phyloP scores from a whole-genome alignment of 2,329 filamentous ascomycete genomes.

The Arthrinium phaeospermum region DNA sequence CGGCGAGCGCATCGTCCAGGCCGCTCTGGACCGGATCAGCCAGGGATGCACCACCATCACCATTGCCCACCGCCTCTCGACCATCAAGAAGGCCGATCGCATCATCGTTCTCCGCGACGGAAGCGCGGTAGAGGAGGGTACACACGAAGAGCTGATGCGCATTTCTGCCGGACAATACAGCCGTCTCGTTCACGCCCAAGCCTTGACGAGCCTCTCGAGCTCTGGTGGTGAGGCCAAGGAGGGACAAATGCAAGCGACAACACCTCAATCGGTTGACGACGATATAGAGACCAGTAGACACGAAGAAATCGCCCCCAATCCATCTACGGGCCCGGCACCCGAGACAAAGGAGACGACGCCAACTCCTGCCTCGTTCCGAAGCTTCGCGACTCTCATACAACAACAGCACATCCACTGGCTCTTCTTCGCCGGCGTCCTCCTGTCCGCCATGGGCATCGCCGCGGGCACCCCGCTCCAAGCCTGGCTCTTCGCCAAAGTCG shows the following conservation, averaged over 20 bases:
- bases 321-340: conserved; percentile 32
- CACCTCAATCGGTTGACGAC: neutral
- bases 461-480: conserved; percentile 55
- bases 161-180: conserved; percentile 68
- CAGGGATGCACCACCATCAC: conserved; percentile 65
- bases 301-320: neutral
- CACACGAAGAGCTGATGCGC: conserved; percentile 68
- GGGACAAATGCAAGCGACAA: no score
- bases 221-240: neutral
- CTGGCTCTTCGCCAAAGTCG: conserved; percentile 56
- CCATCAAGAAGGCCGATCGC: conserved; percentile 49
- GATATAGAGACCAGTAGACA: neutral
- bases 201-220: conserved; percentile 13
- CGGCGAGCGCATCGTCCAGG: conserved; percentile 57
- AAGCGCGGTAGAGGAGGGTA: conserved; percentile 58
- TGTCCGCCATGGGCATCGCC: conserved; percentile 48
- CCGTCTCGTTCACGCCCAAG: conserved; percentile 29
- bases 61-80: conserved; percentile 35
- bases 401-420: conserved; percentile 47
- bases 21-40: conserved; percentile 66
- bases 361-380: neutral
- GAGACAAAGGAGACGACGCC: conserved; percentile 34
- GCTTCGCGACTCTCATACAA: conserved; percentile 38
- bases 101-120: conserved; percentile 64
- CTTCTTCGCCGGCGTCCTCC: conserved; percentile 52